These are phyloP conservation scores for Moricandia moricandioides DNA, from an alignment of 345 rosid species.

Conservation along the genomic window DNA sequence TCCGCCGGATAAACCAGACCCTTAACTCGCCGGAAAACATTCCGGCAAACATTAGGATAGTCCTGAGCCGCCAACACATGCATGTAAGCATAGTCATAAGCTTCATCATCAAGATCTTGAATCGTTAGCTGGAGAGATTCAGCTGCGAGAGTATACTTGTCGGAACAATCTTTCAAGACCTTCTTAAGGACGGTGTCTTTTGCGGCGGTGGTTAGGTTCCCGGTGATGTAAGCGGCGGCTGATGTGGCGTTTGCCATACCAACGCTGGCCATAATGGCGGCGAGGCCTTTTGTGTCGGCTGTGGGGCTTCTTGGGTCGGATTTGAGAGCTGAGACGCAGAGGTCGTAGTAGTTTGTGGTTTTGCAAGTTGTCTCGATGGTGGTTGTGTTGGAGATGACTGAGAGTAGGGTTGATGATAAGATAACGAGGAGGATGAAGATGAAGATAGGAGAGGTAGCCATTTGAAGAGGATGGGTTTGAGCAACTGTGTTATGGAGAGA, in stretches of 20 bases:
- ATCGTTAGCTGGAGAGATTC: constrained; percentile 55
- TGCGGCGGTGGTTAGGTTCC: constrained; percentile 24
- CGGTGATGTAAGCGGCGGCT: constrained; percentile 58
- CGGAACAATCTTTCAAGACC: constrained; percentile 58
- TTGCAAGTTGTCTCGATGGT: constrained; percentile 66
- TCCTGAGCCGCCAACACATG: constrained; percentile 66
- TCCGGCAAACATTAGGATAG: constrained; percentile 65
- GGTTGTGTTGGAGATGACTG: constrained; percentile 31
- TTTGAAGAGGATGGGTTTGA: constrained; percentile 11
- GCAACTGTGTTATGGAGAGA: constrained; percentile 2
- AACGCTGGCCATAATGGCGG: constrained; percentile 52
- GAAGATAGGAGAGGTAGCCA: constrained; percentile 25
- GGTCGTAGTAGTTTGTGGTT: constrained; percentile 58
- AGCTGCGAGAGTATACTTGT: constrained; percentile 55
- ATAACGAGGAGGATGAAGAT: constrained; percentile 30
- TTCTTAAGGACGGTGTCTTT: constrained; percentile 39
- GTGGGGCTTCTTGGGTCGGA: constrained; percentile 54
- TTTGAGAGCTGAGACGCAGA: constrained; percentile 71
- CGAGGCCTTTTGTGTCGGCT: constrained; percentile 67
- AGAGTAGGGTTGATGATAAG: constrained; percentile 14
- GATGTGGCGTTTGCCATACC: constrained; percentile 67
- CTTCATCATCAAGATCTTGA: constrained; percentile 51
- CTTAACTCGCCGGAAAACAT: constrained; percentile 47
- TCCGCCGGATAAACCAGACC: constrained; percentile 57
- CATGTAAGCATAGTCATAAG: constrained; percentile 65